Evolutionary conservation across 176 grass and related monocot species (phyloP), one percentile per base, ranked within the genome.

Genomic region (Aegilops bicornis): DNA sequence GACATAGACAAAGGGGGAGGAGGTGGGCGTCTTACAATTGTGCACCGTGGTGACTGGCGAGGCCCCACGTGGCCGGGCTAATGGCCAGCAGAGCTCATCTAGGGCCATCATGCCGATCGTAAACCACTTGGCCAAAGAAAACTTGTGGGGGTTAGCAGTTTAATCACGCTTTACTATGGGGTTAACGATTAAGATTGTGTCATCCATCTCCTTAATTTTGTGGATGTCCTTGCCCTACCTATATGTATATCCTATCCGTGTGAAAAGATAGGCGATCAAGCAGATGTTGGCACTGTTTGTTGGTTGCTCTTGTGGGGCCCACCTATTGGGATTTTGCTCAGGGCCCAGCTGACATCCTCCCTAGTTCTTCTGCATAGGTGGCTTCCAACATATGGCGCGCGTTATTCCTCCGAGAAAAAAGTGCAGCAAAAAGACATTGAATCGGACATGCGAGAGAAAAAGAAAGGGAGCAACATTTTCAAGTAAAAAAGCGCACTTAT

Each of bases 1-100:
- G 39, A n/a, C 2, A 10, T 73, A 13, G 69, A 8, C 40, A 42
- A 20, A 69, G 37, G 6, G 43, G 3, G 6, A 73, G 36, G 50
- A 10, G 20, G 20, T 23, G 58, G 20, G 40, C 4, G 22, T 22
- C 20, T 74, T 13, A 47, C 72, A 30, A 27, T 76, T 30, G 29
- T 11, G 43, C 73, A 20, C 47, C 25, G 43, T 40, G 60, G 73
- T 86, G 71, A 11, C 30, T 40, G 4, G 65, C 83, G 56, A 39
- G 13, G 0, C 17, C 84, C 84, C 54, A 1, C 1, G 3, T 14
- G 39, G 1, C 9, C 40, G 56, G 25, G 64, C 8, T 47, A 83
- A 83, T 87, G 89, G 74, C 56, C 74, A 80, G 56, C 74, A 84
- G 43, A 75, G 68, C 24, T 47, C 74, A 84, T 50, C 79, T 58